Conservation (phyloP, 495 filamentous ascomycete species). For the Niebla homalea region DNA sequence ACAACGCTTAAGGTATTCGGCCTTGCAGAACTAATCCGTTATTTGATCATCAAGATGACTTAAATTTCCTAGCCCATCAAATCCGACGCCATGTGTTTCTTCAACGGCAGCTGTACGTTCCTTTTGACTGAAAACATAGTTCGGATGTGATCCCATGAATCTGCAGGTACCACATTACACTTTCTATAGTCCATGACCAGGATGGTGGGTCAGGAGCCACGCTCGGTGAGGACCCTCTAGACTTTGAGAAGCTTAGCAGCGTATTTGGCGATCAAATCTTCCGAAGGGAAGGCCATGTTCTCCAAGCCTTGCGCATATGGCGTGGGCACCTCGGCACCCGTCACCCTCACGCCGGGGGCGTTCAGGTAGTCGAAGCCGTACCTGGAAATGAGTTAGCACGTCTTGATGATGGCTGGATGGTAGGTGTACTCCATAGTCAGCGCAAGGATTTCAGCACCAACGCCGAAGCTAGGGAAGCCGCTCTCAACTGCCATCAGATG, state of each 20-base stretch:
- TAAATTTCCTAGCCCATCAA: no score
- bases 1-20: no score
- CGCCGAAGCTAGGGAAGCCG: conserved; percentile 89
- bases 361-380: conserved; percentile 97
- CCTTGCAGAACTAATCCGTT: not conserved
- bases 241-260: conserved; percentile 72
- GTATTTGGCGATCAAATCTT: conserved; percentile 68
- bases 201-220: no score
- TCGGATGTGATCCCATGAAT: no score
- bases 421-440: conserved; percentile 60
- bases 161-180: not conserved
- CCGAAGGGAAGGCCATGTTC: conserved; percentile 82
- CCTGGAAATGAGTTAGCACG: not conserved
- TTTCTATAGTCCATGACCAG: not conserved
- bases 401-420: not conserved
- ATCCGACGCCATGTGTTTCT: no score
- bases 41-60: not conserved
- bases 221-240: not conserved
- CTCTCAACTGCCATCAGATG: conserved; percentile 86
- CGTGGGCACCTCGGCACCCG: conserved; percentile 90
- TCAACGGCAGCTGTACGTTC: no score
- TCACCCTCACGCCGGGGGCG: conserved; percentile 82
- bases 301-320: conserved; percentile 83
- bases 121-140: no score
- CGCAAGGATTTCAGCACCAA: conserved; percentile 82